Conservation (phyloP, 768 basidiomycete species). For the Termitomyces sp. region DNA sequence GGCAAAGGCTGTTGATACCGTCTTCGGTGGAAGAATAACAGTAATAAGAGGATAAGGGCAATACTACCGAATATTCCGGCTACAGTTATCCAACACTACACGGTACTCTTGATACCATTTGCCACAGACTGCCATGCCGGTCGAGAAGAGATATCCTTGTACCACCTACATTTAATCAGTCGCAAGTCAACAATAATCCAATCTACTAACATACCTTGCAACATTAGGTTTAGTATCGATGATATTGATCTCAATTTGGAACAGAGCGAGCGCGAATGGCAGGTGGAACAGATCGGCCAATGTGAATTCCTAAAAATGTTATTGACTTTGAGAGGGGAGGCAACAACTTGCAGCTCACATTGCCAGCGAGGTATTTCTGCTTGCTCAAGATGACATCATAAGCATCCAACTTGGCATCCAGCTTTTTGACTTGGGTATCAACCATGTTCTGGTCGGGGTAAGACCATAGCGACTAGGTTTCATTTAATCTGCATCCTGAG, state of each 20-base stretch:
- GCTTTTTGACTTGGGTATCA: constrained; percentile 18
- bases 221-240: constrained; percentile 41
- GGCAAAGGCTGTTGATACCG: no score
- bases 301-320: constrained; percentile 30
- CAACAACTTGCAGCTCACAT: constrained; percentile 27
- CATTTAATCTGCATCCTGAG: neutral
- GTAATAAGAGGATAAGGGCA: no score
- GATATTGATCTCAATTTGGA: constrained; percentile 21
- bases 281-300: constrained; percentile 46
- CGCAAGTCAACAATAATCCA: neutral
- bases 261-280: constrained; percentile 29
- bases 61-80: no score
- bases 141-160: constrained; percentile 36
- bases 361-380: constrained; percentile 53
- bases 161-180: constrained; percentile 12
- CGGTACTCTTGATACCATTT: constrained; percentile 24
- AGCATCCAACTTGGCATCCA: constrained; percentile 41
- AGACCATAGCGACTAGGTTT: neutral
- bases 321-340: neutral
- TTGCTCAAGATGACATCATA: constrained; percentile 56
- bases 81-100: no score
- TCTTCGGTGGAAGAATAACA: no score
- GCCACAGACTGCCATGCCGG: constrained; percentile 47
- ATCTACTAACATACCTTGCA: constrained; percentile 25
- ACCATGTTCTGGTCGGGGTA: constrained; percentile 7